Base-by-base conservation (phyloP, 202 grass and related monocot genomes). In the Cymbopogon flexuosus region DNA sequence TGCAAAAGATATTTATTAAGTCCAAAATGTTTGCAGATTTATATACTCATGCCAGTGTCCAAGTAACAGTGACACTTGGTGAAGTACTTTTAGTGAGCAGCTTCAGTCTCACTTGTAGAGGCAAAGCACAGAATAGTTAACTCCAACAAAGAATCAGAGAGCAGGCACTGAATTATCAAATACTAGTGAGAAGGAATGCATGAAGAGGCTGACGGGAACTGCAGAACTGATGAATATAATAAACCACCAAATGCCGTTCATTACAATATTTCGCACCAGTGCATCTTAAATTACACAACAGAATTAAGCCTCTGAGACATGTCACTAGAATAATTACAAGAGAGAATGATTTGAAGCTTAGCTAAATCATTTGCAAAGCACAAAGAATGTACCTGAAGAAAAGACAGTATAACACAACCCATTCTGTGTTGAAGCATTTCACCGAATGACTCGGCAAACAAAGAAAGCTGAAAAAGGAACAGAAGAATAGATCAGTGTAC, bases 341-440 rank as follows among this genome's bases (percentile, higher is more conserved):
- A 43, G 19, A 87, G 41, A 76, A 83, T 19, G 6, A 60, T 75
- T 34, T 3, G 40, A 51, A 68, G 34, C 14, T 49, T 72, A 78
- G 30, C 14, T 72, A 74, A 81, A 43, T 34, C 60, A 66, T 23
- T 68, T 76, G 62, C 40, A 85, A 35, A 68, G 60, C 8, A 43
- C 8, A 80, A 80, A 40, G 29, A 72, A 71, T 68, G 46, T 95
- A 99, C 96, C 92, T 99, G 90, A 68, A 99, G 96, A 88, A 99
- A 99, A 61, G 90, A 93, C 71, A 93, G 79, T 47, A 99, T 85
- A 65, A 88, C 57, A 36, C 90, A 96, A 69, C 96, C 96, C 96
- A 99, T 99, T 77, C 85, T 86, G 83, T 93, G 90, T 40, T 96
- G 96, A 91, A 99, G 93, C 96, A 99, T 99, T 91, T 99, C 96